Conservation (phyloP, 257 asterid genomes). For the Cruciata laevipes region DNA sequence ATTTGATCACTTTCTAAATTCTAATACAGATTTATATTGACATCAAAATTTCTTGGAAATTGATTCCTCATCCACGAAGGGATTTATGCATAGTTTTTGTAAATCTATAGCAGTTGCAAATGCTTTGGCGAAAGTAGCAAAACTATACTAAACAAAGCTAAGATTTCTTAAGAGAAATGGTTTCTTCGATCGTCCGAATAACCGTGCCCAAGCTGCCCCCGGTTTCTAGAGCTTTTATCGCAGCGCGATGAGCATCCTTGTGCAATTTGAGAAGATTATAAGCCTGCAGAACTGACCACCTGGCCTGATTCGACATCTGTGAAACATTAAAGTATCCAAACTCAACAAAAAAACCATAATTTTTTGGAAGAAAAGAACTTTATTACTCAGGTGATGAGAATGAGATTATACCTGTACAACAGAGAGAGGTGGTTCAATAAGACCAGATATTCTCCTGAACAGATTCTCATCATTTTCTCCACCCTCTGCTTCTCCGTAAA, state of each 20-base stretch:
- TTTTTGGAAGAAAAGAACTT: conserved; percentile 4
- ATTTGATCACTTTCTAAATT: no score
- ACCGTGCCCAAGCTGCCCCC: conserved; percentile 66
- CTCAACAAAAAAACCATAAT: conserved; percentile 3
- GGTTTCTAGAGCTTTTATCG: conserved; percentile 61
- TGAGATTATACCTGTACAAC: conserved; percentile 76
- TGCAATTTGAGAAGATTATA: conserved; percentile 88
- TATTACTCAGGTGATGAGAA: conserved; percentile 21
- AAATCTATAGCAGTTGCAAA: no score
- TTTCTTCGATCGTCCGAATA: conserved; percentile 67
- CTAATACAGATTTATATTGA: no score
- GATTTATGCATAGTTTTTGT: no score
- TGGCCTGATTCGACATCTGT: conserved; percentile 97
- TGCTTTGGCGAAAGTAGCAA: no score
- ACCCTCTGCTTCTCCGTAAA: conserved; percentile 94
- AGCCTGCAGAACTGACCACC: conserved; percentile 90
- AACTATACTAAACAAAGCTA: no score
- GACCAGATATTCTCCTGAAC: conserved; percentile 64
- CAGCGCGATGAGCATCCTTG: conserved; percentile 74
- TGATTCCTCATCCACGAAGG: no score
- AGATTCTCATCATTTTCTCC: conserved; percentile 96
- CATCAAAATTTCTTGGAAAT: no score
- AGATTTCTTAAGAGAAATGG: conserved; percentile 40
- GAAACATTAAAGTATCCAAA: not conserved
- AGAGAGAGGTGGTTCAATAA: conserved; percentile 86